Evolutionary conservation across 805 yeast species (phyloP), one percentile per base, ranked within the genome.

Genomic region (Saccharomycopsis selenospora): DNA sequence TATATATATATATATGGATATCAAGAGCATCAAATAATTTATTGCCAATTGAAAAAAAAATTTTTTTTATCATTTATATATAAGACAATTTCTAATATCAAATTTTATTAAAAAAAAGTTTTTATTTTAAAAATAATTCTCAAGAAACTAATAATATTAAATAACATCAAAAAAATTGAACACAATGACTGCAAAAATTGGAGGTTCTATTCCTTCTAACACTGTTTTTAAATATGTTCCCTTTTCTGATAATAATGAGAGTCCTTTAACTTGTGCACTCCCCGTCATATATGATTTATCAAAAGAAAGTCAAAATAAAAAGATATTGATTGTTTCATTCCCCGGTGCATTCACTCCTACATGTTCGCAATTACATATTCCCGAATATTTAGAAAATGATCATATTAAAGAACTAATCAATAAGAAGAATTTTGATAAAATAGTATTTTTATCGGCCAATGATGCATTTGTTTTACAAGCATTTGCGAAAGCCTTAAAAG

Each of bases 391-490:
- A 44, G 52, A 58, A 47, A 42, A 50, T 3, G 57, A 45, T 22
- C 56, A 55, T 42, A 47, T 57, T 7, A 28, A 48, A 18, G 59
- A 49, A 22, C 46, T 56, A 24, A 28, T 59, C 44, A 53, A 54
- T 42, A 59, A 53, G 43, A 57, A 59, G 47, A 59, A 61, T 6
- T 24, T 75, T 47, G 79, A 76, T 57, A 66, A 67, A 53, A 65
- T 89, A 45, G 77, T 73, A 57, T 77, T 89, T 42, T 77, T 89
- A 30, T 73, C 93, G 18, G 95, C 86, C 44, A 89, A 89, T 65
- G 96, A 89, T 61, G 76, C 93, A 2, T 89, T 89, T 64, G 96
- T 88, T 45, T 77, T 81, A 61, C 76, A 77, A 58, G 90, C 93
- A 0, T 89, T 95, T 95, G 79, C 76, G 36, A 76, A 79, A 50